Evolutionary conservation across 176 grass and related monocot genomes (phyloP), one percentile per base, ranked within the genome.

Genomic region (Alopecurus myosuroides): DNA sequence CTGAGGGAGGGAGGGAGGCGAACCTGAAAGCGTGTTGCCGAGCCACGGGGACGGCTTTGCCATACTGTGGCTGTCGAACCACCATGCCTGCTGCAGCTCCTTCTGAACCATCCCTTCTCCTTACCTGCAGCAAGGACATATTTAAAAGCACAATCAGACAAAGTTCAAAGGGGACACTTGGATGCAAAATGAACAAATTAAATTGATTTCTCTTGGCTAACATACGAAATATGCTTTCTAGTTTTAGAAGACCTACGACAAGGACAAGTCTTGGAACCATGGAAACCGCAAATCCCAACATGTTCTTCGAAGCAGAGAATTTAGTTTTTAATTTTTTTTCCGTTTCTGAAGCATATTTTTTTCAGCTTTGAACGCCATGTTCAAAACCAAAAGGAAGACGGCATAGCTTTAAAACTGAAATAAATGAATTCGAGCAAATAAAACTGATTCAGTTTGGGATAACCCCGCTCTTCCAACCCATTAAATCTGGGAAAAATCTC

Each of bases 1-100:
- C 14, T 0, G 14, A 11, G 39, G 3, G 13, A 12, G 13, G 2
- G 44, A 77, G 73, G 39, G 13, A 15, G 45, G 45, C 49, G 22
- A 74, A 94, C 94, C 94, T 89, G 84, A 89, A 35, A 97, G 89
- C 11, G 94, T 89, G n/a, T 14, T 77, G 39, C 28, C 45, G 10
- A 97, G 84, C 94, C 91, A 93, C 25, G 84, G 82, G 22, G 94
- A 97, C 26, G 86, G 74, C 81, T 82, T 91, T 0, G 91, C 84
- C 0, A 51, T 83, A 68, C 64, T 91, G 80, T 86, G 91, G 64
- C 91, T 85, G 70, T 89, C 94, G 66, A 97, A 93, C 91, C 91
- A 93, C 94, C 94, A 97, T 80, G 91, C 82, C 73, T 93, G 91
- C 5, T 87, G 84, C 49, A 91, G 55, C 55, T 97, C 89, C 60